Evolutionary conservation across 768 basidiomycete genomes (phyloP).

Genomic region (Lyophyllum decastes): DNA sequence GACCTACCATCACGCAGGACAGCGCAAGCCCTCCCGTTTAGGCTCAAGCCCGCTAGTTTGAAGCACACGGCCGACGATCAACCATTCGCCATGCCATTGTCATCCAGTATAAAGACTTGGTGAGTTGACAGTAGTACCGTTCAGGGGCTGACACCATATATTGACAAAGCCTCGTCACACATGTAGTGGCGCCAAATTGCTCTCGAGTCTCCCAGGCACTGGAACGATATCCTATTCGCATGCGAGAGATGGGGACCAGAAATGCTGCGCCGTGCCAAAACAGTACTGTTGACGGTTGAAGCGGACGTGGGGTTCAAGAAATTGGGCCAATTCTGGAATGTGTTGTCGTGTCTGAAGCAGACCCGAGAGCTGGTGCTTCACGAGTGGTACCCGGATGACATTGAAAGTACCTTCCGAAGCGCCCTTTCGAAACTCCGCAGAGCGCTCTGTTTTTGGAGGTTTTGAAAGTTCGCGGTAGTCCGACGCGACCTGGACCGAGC

Average conservation of each 20-base stretch:
- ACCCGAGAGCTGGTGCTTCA: background rate
- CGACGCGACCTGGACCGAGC: background rate
- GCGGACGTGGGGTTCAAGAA: background rate
- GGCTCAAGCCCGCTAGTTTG: no score
- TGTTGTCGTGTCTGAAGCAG: background rate
- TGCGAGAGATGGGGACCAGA: background rate
- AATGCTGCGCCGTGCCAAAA: background rate
- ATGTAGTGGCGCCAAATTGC: slow-evolving; percentile 6
- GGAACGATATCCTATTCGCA: background rate
- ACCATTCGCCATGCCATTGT: no score
- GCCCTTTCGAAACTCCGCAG: background rate
- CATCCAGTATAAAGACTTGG: background rate
- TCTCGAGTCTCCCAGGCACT: background rate
- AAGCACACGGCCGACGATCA: no score
- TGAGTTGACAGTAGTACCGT: no score
- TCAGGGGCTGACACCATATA: no score
- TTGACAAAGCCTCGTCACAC: background rate
- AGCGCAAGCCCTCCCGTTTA: no score
- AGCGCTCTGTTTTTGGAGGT: background rate
- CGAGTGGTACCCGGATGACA: background rate
- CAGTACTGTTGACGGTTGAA: background rate
- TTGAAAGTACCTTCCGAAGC: background rate
- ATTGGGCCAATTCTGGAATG: background rate
- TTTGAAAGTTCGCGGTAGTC: background rate
- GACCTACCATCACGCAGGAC: no score